Evolutionary conservation across 179 eudicot species (phyloP), one percentile per base, ranked within the genome.

Genomic region (Spergularia azorica): DNA sequence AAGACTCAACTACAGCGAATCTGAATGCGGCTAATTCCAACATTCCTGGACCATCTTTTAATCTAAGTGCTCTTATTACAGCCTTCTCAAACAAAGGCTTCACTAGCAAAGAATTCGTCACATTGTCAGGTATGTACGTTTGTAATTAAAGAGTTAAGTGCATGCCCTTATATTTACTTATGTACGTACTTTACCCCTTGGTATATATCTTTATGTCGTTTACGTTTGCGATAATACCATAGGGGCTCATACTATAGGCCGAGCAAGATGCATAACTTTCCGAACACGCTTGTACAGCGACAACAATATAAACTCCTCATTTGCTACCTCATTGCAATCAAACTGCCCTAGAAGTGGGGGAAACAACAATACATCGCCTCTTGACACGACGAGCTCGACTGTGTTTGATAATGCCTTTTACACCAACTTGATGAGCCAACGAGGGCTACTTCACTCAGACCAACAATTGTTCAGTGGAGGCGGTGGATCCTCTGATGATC

Each of bases 211-310:
- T 26, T 26, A 26, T 26, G 32, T 26, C 32, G 32, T 26, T 26
- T 26, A 0, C 2, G 32, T 26, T 26, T 26, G 32, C 32, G 32
- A 26, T 26, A 26, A 26, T 26, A 26, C 32, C 2, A 26, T 2
- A 87, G 90, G 90, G 7, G 76, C 86, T 54, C 97, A 92, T 68
- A 92, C 95, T 4, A 86, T 90, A 57, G 93, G 97, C 0, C 97
- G 86, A 82, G 89, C 95, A 51, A 85, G 93, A 76, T 92, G 97
- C 81, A 76, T 76, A 4, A 26, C 60, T 0, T 92, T 88, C 75
- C 43, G 93, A 60, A 10, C 72, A 41, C 82, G 86, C 1, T 73
- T 89, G 48, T 89, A 87, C 82, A 87, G 85, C 16, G 97, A 90
- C 8, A 67, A 77, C 76, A 86, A 91, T 85, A 88, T 92, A 79